phyloP scores from a whole-genome alignment of 768 basidiomycete species.

The Suillus tomentosus region DNA sequence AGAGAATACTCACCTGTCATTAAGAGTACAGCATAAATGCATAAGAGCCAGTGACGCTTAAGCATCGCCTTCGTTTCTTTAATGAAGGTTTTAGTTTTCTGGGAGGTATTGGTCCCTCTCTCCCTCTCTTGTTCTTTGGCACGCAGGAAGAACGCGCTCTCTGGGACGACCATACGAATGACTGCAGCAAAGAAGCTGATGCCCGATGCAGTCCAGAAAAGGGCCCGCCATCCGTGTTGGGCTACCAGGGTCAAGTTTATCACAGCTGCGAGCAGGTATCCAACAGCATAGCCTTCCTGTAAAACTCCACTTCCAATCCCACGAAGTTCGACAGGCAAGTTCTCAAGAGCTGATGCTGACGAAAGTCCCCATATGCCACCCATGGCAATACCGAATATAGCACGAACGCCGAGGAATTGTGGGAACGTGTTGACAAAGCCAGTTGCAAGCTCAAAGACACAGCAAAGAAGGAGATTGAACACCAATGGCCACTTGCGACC shows the following conservation, averaged over 20 bases:
- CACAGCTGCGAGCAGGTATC: slow-evolving; percentile 82
- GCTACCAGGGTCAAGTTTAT: slow-evolving; percentile 70
- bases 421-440: slow-evolving; percentile 78
- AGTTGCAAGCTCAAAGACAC: slow-evolving; percentile 72
- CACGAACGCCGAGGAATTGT: slow-evolving; percentile 80
- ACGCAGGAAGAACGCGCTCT: slow-evolving; percentile 71
- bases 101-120: slow-evolving; percentile 33
- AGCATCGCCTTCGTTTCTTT: slow-evolving; percentile 76
- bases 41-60: slow-evolving; percentile 77
- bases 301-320: slow-evolving; percentile 84
- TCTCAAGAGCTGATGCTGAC: slow-evolving; percentile 82
- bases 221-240: slow-evolving; percentile 59
- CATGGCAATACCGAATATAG: slow-evolving; percentile 87
- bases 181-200: slow-evolving; percentile 70
- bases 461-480: slow-evolving; percentile 68
- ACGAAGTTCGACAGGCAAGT: slow-evolving; percentile 82
- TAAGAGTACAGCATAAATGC: slow-evolving; percentile 81
- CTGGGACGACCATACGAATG: slow-evolving; percentile 70
- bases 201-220: slow-evolving; percentile 82
- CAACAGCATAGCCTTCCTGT: slow-evolving; percentile 88
- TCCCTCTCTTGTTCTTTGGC: slow-evolving; percentile 58
- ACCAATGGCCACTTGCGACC: slow-evolving; percentile 95
- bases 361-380: slow-evolving; percentile 90
- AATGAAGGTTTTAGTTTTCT: slow-evolving; percentile 73
- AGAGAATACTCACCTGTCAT: slow-evolving; percentile 54